These are phyloP conservation scores for Pichia scutulata DNA, from an alignment of 805 yeast genomes.

Conservation along the genomic window DNA sequence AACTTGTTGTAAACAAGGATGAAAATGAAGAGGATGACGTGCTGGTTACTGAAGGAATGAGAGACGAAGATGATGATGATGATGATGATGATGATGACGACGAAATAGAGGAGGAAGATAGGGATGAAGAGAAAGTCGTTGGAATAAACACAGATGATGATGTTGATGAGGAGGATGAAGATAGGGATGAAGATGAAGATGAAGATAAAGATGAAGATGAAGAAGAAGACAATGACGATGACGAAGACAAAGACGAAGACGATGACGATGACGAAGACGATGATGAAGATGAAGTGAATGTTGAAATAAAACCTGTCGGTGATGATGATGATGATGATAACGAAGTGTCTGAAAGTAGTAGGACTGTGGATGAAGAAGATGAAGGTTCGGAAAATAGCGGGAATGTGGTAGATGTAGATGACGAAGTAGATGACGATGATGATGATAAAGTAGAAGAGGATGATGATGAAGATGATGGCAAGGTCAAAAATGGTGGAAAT, in stretches of 20 bases:
- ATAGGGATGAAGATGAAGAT: slow-evolving; percentile 5
- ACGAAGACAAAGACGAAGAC: slow-evolving; percentile 1
- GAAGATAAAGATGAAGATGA: slow-evolving; percentile 6
- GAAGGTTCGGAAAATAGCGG: too few relatives aligned
- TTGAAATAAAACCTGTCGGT: too few relatives aligned
- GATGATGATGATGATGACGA: slow-evolving; percentile 1
- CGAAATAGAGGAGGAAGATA: background rate
- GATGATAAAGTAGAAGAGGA: background rate
- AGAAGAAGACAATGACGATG: background rate
- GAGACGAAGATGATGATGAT: slow-evolving; percentile 2
- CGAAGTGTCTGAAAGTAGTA: background rate
- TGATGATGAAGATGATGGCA: slow-evolving; percentile 4
- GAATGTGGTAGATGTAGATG: slow-evolving; percentile 1
- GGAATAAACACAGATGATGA: slow-evolving; percentile 8
- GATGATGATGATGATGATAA: slow-evolving; percentile 7
- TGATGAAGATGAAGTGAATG: background rate
- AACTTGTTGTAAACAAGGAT: slow-evolving; percentile 1
- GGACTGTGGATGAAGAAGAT: too few relatives aligned
- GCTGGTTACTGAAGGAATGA: background rate
- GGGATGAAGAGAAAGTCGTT: slow-evolving; percentile 3
- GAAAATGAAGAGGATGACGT: background rate
- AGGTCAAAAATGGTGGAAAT: too few relatives aligned
- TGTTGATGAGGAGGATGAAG: slow-evolving; percentile 5
- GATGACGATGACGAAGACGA: background rate
- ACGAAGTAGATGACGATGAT: background rate